phyloP scores from a whole-genome alignment of 2,329 filamentous ascomycete genomes.

The Sclerotinia spermophila region DNA sequence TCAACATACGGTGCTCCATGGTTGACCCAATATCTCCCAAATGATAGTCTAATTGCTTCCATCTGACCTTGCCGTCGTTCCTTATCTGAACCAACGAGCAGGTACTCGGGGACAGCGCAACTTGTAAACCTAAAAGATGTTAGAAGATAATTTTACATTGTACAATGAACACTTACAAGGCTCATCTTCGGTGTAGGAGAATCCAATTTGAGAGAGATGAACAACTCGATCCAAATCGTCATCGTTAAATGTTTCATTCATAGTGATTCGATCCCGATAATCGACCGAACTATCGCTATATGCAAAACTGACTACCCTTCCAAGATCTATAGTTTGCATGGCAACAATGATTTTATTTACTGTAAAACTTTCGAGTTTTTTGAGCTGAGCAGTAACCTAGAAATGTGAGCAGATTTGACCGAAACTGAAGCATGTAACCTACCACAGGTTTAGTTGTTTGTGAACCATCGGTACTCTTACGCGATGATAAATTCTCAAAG shows the following conservation, averaged over 20 bases:
- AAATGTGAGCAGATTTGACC: slow-evolving; percentile 13
- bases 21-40: slow-evolving; percentile 47
- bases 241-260: slow-evolving; percentile 64
- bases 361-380: slow-evolving; percentile 63
- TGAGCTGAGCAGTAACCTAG: slow-evolving; percentile 49
- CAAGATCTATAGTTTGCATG: slow-evolving; percentile 64
- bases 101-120: slow-evolving; percentile 58
- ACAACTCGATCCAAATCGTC: slow-evolving; percentile 62
- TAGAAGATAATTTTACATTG: background rate
- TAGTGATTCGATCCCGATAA: slow-evolving; percentile 71
- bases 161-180: slow-evolving; percentile 50
- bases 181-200: slow-evolving; percentile 63
- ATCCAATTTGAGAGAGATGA: slow-evolving; percentile 73
- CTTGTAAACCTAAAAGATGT: slow-evolving; percentile 48
- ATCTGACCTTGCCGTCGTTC: slow-evolving; percentile 56
- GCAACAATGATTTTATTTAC: slow-evolving; percentile 69
- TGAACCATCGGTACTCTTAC: slow-evolving; percentile 47
- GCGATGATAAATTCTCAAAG: slow-evolving; percentile 70
- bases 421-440: slow-evolving; percentile 22
- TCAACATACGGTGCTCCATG: slow-evolving; percentile 48
- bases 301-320: slow-evolving; percentile 66
- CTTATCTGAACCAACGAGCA: slow-evolving; percentile 56
- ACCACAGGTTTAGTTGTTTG: slow-evolving; percentile 27
- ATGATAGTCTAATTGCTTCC: slow-evolving; percentile 53
- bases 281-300: slow-evolving; percentile 80